Base-by-base conservation (phyloP, 2,329 filamentous ascomycete genomes). In the Aspergillus thermomutatus region DNA sequence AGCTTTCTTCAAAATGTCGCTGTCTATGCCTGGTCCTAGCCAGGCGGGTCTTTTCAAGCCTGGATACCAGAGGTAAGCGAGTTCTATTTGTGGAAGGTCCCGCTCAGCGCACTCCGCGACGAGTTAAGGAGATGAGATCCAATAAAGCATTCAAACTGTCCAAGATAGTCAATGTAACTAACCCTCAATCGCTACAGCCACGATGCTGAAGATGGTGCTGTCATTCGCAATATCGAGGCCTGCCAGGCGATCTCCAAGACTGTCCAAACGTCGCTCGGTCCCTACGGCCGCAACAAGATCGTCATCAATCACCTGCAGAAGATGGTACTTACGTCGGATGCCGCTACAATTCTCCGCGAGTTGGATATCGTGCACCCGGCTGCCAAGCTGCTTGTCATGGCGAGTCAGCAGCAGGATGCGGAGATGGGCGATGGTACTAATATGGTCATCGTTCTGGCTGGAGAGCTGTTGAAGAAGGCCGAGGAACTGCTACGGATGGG, bases 251-350 rank as follows among this genome's bases (percentile, higher is more conserved):
- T 99, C 77, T 87, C 94, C 57, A 90, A 90, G 69, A 99, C 94
- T 52, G 94, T 99, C 50, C 92, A 96, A 82, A 97, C 94, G 56
- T 97, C 94, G 48, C 85, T 99, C 37, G 95, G 94, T 52, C 94
- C 94, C 59, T 97, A 96, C 78, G 94, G 94, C 71, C 90, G 94
- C 78, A 99, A 99, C 83, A 99, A 99, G 82, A 92, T 99, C 73
- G 91, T 99, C 80, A 97, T 99, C 83, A 99, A 99, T 83, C 95
- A 99, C 80, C 84, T 99, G 62, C 91, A 96, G 78, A 99, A 99
- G 84, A 97, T 99, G 94, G 96, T 97, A 69, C 83, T 99, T 64
- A 99, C 95, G 67, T 97, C 92, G 59, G 94, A 99, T 73, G 94
- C 94, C 64, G 94, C 94, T 64, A 97, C 94, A 46, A 99, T 99